These are phyloP conservation scores for Aspergillus novofumigatus DNA, from an alignment of 2,329 filamentous ascomycete genomes.

Conservation along the genomic window DNA sequence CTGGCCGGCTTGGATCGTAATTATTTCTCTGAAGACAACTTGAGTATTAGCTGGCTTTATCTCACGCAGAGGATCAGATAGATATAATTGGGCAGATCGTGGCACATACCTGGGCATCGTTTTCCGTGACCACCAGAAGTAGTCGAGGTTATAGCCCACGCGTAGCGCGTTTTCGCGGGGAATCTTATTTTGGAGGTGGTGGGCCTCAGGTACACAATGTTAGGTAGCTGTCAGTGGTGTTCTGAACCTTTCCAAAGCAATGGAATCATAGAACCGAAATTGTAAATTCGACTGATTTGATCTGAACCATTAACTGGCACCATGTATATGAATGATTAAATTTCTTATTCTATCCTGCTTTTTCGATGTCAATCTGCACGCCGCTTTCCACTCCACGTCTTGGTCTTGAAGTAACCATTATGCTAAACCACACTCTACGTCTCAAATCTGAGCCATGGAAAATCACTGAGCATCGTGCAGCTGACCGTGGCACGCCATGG, in stretches of 20 bases:
- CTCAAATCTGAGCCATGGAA: not conserved
- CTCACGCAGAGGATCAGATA: not conserved
- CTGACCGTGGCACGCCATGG: not conserved
- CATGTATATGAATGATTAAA: not conserved
- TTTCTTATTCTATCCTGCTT: not conserved
- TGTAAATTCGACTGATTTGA: not conserved
- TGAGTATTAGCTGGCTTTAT: constrained; percentile 5
- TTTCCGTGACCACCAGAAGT: constrained; percentile 21
- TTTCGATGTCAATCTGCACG: not conserved
- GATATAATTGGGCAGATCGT: not conserved
- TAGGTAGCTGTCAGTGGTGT: not conserved
- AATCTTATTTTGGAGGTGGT: constrained; percentile 19
- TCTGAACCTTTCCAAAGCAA: not conserved
- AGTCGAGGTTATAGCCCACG: constrained; percentile 27
- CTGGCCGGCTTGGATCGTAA: constrained; percentile 97
- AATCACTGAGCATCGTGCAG: not conserved
- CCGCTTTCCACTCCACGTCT: not conserved
- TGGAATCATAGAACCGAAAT: not conserved
- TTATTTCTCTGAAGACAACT: constrained; percentile 72
- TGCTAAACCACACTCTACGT: not conserved
- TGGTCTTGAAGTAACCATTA: too few relatives aligned
- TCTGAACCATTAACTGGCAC: not conserved
- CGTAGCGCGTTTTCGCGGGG: constrained; percentile 35
- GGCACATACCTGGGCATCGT: constrained; percentile 38
- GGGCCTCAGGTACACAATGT: constrained; percentile 22